Percentiles rank a stretch among this genome's conserved stretches.
phyloP scores from a whole-genome alignment of 2,329 filamentous ascomycete species.

The Fusarium tanahbumbuense region DNA sequence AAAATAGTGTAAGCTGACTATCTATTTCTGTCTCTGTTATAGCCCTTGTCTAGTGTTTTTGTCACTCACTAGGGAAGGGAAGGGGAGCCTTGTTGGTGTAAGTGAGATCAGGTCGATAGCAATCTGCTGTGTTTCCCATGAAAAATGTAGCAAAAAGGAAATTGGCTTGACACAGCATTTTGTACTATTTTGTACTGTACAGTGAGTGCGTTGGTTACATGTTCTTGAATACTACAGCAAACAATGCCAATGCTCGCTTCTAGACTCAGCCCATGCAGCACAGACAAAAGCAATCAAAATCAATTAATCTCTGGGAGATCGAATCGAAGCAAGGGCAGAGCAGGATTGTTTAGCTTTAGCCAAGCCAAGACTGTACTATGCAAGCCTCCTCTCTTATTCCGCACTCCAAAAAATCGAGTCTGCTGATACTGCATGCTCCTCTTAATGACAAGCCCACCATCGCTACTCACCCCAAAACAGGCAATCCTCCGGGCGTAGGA shows the following conservation, averaged over 20 bases:
- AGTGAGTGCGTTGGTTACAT: slow-evolving; percentile 3
- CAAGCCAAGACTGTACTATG: slow-evolving; percentile 22
- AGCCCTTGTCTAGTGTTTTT: background rate
- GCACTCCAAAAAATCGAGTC: background rate
- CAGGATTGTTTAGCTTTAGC: no score
- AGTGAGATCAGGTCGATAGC: slow-evolving; percentile 11
- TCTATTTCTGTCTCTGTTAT: background rate
- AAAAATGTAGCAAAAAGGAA: slow-evolving; percentile 6
- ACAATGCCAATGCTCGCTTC: slow-evolving; percentile 34
- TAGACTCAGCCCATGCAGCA: slow-evolving; percentile 29
- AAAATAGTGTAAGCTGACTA: background rate
- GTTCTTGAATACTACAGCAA: slow-evolving; percentile 13
- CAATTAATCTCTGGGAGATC: background rate
- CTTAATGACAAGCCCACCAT: slow-evolving; percentile 35
- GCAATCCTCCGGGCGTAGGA: slow-evolving; percentile 42
- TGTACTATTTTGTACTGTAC: background rate
- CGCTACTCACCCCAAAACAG: slow-evolving; percentile 41
- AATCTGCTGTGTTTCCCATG: slow-evolving; percentile 10
- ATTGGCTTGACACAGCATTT: slow-evolving; percentile 16
- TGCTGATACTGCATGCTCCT: slow-evolving; percentile 21
- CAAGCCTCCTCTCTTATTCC: slow-evolving; percentile 12
- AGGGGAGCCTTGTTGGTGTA: slow-evolving; percentile 13
- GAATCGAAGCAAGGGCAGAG: background rate
- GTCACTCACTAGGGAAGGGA: background rate
- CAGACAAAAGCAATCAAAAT: slow-evolving; percentile 15